A percentile compares a stretch with the other conserved stretches of the same genome.
Conservation (phyloP, 164 flowering plant species). For the Paratinospora sagittata region DNA sequence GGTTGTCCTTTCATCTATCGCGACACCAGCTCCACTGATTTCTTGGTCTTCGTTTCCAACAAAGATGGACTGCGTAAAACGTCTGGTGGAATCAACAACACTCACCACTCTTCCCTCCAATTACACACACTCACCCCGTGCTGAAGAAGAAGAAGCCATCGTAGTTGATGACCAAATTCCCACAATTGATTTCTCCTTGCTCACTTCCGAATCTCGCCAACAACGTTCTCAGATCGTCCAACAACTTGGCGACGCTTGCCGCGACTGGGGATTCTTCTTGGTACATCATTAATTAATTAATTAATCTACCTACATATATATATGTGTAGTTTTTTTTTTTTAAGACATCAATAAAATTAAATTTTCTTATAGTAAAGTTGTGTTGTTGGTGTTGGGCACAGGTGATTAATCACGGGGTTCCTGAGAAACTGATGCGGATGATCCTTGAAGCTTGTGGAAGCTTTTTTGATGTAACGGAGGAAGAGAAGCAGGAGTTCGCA, state of each 20-base stretch:
- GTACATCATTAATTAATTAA: conserved; percentile 17
- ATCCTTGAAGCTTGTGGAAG: conserved; percentile 28
- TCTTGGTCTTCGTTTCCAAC: neutral
- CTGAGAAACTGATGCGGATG: conserved; percentile 35
- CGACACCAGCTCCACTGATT: neutral
- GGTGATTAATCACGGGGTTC: conserved; percentile 68
- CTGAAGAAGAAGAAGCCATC: neutral
- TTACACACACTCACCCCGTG: conserved; percentile 15
- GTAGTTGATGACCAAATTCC: conserved; percentile 25
- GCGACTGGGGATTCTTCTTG: conserved; percentile 85
- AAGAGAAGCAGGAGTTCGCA: conserved; percentile 41
- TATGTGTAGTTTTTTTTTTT: neutral
- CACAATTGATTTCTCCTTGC: conserved; percentile 34
- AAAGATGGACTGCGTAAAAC: conserved; percentile 16
- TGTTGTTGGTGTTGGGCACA: conserved; percentile 8
- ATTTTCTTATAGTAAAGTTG: too few relatives aligned
- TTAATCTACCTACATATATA: neutral
- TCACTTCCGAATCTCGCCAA: conserved; percentile 30
- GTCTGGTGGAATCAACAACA: conserved; percentile 22
- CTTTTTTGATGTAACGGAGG: conserved; percentile 52
- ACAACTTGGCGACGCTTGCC: conserved; percentile 48
- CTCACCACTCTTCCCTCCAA: conserved; percentile 28
- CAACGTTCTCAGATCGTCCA: conserved; percentile 43
- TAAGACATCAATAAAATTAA: too few relatives aligned
- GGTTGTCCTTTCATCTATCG: too few relatives aligned